Base-by-base conservation (phyloP, 139 green algal genomes). In the Closterium sp. region DNA sequence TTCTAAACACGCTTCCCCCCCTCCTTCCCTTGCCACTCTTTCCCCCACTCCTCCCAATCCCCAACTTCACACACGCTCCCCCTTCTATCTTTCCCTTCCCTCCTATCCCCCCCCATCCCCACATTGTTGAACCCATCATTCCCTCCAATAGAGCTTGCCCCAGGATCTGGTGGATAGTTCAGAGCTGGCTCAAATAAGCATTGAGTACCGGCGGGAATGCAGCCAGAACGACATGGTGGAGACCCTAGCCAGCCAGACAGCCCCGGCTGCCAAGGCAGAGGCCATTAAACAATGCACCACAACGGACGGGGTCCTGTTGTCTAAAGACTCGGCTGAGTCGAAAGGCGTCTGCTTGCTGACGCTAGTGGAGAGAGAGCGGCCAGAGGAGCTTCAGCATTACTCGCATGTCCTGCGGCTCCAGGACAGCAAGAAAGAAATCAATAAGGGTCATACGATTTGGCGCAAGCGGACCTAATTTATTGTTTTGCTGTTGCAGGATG, bases 111-210 rank as follows among this genome's bases (percentile, higher is more conserved):
- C 81, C 21, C 81, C 81, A 28, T 69, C 25, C 23, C 76, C 28
- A 84, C 98, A 33, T 94, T 93, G 0, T 99, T 96, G 97, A 94
- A 95, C 0, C 90, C 99, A 69, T 69, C 43, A 69, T 69, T 69
- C 43, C 43, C 36, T 16, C 43, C 9, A 25, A 89, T 97, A 99
- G 94, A 93, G 90, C 12, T 34, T 93, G 33, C 90, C 90, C 4
- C 25, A 33, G 25, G 31, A 91, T 31, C 31, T 93, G 9, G 30
- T 93, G 3, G 87, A 93, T 23, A 33, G 87, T 9, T 81, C 35
- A 1, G 90, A 93, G 87, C 90, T 93, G 28, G 90, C 87, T n/a
- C 43, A 35, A 55, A 92, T 92, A 30, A 93, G 87, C 25, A n/a
- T 93, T 23, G 90, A 93, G 90, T 93, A 93, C 28, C 88, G 90